Conservation (phyloP, 2,329 filamentous ascomycete species). For the Aspergillus puulaauensis region DNA sequence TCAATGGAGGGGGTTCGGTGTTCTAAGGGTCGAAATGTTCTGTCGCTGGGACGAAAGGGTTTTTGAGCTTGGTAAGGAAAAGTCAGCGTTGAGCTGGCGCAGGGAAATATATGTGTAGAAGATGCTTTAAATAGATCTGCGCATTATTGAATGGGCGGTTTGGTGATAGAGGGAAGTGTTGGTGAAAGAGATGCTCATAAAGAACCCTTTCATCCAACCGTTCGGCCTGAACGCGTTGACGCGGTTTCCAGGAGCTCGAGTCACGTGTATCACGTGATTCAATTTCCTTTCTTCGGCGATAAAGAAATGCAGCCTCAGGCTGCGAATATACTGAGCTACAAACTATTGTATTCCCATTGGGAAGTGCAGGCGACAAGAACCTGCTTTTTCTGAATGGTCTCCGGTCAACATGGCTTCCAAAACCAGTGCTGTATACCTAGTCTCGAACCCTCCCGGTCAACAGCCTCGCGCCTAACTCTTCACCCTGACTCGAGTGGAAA, state of each 20-base stretch:
- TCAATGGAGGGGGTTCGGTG: neutral
- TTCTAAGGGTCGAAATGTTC: neutral
- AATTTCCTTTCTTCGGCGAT: neutral
- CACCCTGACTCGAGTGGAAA: neutral
- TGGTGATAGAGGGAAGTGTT: neutral
- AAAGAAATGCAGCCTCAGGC: too few relatives aligned
- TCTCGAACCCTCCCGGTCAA: neutral
- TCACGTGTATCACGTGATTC: neutral
- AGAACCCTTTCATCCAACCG: neutral
- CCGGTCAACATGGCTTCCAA: neutral
- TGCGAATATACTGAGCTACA: neutral
- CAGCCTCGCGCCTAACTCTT: neutral
- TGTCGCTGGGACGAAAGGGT: neutral
- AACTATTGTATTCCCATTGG: neutral
- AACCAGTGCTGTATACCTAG: neutral
- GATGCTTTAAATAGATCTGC: neutral
- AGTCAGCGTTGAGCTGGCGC: neutral
- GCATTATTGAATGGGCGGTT: neutral
- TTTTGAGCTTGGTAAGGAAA: neutral
- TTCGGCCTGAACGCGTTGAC: slow-evolving; percentile 4
- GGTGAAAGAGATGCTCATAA: neutral
- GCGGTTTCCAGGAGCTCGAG: neutral
- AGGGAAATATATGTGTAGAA: neutral
- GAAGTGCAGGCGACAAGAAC: neutral
- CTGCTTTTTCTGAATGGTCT: neutral